Base-by-base conservation (phyloP, 2,329 filamentous ascomycete genomes). In the Emericellopsis atlantica region DNA sequence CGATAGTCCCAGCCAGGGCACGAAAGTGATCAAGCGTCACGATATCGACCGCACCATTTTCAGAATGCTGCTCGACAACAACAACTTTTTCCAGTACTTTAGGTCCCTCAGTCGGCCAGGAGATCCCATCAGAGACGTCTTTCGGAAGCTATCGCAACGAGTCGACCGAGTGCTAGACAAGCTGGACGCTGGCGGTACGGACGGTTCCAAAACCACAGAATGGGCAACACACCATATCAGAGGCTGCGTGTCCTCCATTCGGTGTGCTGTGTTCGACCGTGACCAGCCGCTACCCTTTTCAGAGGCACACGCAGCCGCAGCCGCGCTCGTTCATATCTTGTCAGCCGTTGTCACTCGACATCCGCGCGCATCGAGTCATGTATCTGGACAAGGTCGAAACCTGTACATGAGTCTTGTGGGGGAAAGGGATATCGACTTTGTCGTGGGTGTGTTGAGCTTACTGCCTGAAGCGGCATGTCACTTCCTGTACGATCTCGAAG, bases 1-100 rank as follows among this genome's bases (percentile, higher is more conserved):
- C 44, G 46, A 56, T 22, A 43, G 49, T 16, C 50, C 52, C 14
- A 44, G 48, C 4, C 43, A 41, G 2, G 55, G 55, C 12, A 58
- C 53, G 42, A 56, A 56, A n/a, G 53, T 64, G 9, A 49, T 32
- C 22, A 62, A 62, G 43, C 58, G 59, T 9, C 57, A 61, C 39
- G 69, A 75, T 43, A 57, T 75, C 1, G 68, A 70, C 46, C 58
- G 60, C 36, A 73, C 70, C 3, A 52, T 77, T 12, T 67, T 72
- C 45, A 66, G 66, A 40, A 72, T 76, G 56, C 59, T 76, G 14
- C 57, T 75, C 18, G 61, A 66, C 45, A 74, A 74, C 48, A 61
- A 72, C 51, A 64, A 68, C 33, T 67, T 76, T 55, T 72, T 76
- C 50, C 58, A 69, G 40, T 69, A 72, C 55, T 69, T 76, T 44